Base-by-base conservation (phyloP, 176 grass and related monocot genomes). In the Aegilops umbellulata region DNA sequence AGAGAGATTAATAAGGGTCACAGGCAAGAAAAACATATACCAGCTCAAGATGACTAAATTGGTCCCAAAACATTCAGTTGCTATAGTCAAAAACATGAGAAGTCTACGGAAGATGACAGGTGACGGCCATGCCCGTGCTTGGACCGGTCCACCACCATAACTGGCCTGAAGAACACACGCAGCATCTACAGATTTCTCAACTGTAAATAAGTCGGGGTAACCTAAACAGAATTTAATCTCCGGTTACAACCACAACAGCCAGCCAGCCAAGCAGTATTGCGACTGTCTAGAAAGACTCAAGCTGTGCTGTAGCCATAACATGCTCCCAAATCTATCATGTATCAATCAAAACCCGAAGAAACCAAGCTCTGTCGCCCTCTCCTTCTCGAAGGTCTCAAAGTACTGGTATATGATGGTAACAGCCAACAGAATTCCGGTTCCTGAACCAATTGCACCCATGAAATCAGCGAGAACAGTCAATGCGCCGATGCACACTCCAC, bases 321-420 rank as follows among this genome's bases (percentile, higher is more conserved):
- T 10, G 7, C 9, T 69, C 69, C 74, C 23, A 12, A 30, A 76
- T 27, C 20, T 80, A 76, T 7, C 4, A 10, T 49, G 76, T 49
- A 81, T 95, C 81, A 98, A 81, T 95, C 81, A 98, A 74, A 98
- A 83, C n/a, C 93, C 95, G 10, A 98, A 90, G 80, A 90, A 90
- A 87, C 89, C 89, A 67, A 90, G 84, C 66, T 90, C 75, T 2
- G 75, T 90, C 2, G 80, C 89, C 68, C 89, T 80, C 58, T 90
- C 85, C 27, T 90, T 90, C 75, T 87, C 85, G 3, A 90, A 90
- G 78, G 85, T 90, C 85, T 90, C 89, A 11, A 90, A 87, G 68
- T 90, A 84, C 19, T 87, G 89, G 76, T 91, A 91, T 26, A 91
- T 84, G 85, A 91, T 91, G 49, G 89, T 91, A 27, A 87, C 85